phyloP scores from a whole-genome alignment of 768 basidiomycete species.

The Boletus rubroflammeus region DNA sequence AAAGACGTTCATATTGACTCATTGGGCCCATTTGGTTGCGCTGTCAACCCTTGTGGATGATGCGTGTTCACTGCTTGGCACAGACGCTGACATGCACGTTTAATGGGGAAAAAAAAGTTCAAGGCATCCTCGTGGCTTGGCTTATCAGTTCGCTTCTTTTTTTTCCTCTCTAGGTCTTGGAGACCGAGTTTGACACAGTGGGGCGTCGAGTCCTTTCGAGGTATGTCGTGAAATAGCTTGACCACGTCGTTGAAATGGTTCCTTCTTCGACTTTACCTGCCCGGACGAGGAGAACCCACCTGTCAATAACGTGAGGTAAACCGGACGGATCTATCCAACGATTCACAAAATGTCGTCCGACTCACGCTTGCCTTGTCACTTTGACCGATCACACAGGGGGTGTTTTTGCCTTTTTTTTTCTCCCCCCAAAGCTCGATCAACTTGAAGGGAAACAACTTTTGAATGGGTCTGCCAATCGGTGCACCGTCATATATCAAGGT shows the following conservation, averaged over 20 bases:
- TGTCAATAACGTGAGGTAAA: conserved; percentile 5
- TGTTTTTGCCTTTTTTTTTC: background rate
- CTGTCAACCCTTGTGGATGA: conserved; percentile 1
- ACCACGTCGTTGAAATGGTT: background rate
- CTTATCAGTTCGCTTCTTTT: background rate
- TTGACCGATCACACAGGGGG: background rate
- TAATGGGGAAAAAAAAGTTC: conserved; percentile 1
- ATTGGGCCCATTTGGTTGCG: background rate
- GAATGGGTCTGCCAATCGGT: background rate
- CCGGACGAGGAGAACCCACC: background rate
- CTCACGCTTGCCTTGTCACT: background rate
- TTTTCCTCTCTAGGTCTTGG: background rate
- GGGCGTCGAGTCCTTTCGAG: background rate
- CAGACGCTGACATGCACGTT: conserved; percentile 3
- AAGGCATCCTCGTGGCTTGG: conserved; percentile 10
- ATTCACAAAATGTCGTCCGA: background rate
- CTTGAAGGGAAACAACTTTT: background rate
- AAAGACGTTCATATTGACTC: conserved; percentile 1
- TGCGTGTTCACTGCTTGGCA: conserved; percentile 5
- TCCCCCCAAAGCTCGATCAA: background rate
- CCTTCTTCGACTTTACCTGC: background rate
- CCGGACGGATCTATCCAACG: conserved; percentile 16
- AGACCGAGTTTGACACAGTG: background rate
- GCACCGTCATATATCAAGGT: background rate
- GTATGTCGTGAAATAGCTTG: background rate